Evolutionary conservation across 345 rosid species (phyloP), one percentile per base, ranked within the genome.

Genomic region (Hibiscus trionum): DNA sequence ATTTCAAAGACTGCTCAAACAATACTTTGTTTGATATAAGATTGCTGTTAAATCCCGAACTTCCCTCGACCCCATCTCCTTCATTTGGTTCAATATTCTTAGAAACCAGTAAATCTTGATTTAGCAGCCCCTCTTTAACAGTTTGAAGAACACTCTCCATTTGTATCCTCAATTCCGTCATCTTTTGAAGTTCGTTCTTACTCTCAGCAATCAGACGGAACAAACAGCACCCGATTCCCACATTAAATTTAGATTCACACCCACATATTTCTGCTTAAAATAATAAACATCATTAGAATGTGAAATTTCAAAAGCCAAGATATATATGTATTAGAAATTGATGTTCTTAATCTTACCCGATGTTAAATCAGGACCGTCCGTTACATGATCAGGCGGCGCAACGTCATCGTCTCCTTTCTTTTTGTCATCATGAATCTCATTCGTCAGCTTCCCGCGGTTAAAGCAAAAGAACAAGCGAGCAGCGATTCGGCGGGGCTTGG

Each of bases 141-240:
- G 73, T 78, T 60, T 77, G 78, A 29, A 93, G 86, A 75, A 87
- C 69, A 47, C 59, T 74, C 44, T 84, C 90, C 83, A 88, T 79
- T 68, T 88, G 88, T 75, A 56, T 82, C 21, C 85, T 76, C 81
- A 83, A 61, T 61, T 83, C 86, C 17, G 61, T 37, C 74, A 87
- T 78, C 76, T 83, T 88, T 72, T 78, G 72, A 47, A 86, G 87
- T 77, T 93, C 98, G 44, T 77, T 85, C 75, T 82, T 87, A 74
- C 89, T 79, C 0, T 85, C 81, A 21, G 81, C 86, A 47, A 87
- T 71, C 21, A 90, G 67, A 77, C 81, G 82, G n/a, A 90, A 42
- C 19, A 93, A 84, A 76, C 79, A 82, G 62, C 82, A 84, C 29
- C 85, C 90, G 11, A 83, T 64, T 74, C 94, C 96, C 63, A 84